Evolutionary conservation across 1,284 basidiomycete genomes (phyloP).

Genomic region (Peniophora sp.): DNA sequence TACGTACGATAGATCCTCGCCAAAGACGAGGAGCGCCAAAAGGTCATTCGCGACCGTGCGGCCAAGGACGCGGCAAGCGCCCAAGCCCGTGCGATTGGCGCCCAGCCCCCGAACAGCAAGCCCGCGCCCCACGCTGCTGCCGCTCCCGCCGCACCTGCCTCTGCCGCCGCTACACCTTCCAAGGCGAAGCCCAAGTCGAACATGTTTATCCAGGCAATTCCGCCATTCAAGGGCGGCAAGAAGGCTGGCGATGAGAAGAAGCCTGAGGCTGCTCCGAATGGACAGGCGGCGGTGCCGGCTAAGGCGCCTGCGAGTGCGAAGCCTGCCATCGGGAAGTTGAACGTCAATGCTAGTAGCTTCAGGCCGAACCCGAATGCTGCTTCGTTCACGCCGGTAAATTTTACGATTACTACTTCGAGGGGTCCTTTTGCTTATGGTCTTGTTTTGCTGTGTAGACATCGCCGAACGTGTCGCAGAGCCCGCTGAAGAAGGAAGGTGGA

Average conservation of each 20-base stretch:
- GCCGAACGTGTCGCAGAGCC: neutral
- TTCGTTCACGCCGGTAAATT: slow-evolving; percentile 11
- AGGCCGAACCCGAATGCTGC: slow-evolving; percentile 40
- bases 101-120: slow-evolving; percentile 25
- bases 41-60: slow-evolving; percentile 73
- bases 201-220: slow-evolving; percentile 86
- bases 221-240: slow-evolving; percentile 74
- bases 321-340: slow-evolving; percentile 38
- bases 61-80: slow-evolving; percentile 56
- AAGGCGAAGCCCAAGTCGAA: slow-evolving; percentile 22
- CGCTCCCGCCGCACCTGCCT: slow-evolving; percentile 17
- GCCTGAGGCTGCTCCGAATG: slow-evolving; percentile 15
- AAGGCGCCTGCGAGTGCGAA: slow-evolving; percentile 19
- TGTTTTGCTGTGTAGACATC: slow-evolving; percentile 1
- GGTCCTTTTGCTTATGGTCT: slow-evolving; percentile 4
- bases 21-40: slow-evolving; percentile 86
- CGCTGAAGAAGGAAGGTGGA: neutral
- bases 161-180: slow-evolving; percentile 18
- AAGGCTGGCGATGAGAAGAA: slow-evolving; percentile 21
- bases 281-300: slow-evolving; percentile 25
- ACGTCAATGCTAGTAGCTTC: slow-evolving; percentile 73
- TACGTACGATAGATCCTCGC: slow-evolving; percentile 51
- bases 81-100: slow-evolving; percentile 60
- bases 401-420: neutral
- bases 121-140: slow-evolving; percentile 23